A percentile compares a stretch with the other conserved stretches of the same genome.
Evolutionary conservation across 2,329 filamentous ascomycete species (phyloP).

Genomic region (Exophiala spinifera): DNA sequence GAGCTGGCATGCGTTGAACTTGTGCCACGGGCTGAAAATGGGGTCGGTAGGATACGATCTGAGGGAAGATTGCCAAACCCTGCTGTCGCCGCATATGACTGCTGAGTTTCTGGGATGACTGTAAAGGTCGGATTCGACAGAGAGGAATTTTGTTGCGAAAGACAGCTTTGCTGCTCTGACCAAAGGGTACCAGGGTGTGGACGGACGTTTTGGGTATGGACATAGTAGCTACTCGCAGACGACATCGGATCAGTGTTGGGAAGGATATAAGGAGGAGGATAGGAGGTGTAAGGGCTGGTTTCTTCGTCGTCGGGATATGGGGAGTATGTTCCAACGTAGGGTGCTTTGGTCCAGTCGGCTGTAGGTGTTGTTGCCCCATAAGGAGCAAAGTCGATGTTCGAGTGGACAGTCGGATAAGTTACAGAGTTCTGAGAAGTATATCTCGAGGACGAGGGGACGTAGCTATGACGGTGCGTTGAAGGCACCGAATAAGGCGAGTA

Average conservation of each 20-base stretch:
- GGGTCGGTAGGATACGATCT: slow-evolving; percentile 19
- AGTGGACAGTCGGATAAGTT: slow-evolving; percentile 12
- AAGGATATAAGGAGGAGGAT: slow-evolving; percentile 38
- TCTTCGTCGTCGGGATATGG: slow-evolving; percentile 37
- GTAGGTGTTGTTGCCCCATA: slow-evolving; percentile 11
- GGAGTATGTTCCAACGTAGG: slow-evolving; percentile 21
- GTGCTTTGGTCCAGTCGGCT: slow-evolving; percentile 20
- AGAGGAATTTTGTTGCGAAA: slow-evolving; percentile 13
- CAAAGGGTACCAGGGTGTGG: slow-evolving; percentile 17
- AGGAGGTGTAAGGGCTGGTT: slow-evolving; percentile 33
- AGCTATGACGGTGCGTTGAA: slow-evolving; percentile 15
- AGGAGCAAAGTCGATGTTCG: slow-evolving; percentile 15
- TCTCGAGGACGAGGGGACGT: slow-evolving; percentile 16
- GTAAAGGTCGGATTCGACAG: slow-evolving; percentile 7
- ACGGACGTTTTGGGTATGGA: slow-evolving; percentile 13
- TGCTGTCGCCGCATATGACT: slow-evolving; percentile 11
- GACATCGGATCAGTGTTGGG: slow-evolving; percentile 34
- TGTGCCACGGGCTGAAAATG: slow-evolving; percentile 11
- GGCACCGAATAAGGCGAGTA: slow-evolving; percentile 23
- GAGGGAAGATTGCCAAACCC: slow-evolving; percentile 8
- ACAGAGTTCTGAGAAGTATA: slow-evolving; percentile 11
- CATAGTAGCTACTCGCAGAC: slow-evolving; percentile 18
- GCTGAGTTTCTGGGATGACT: slow-evolving; percentile 7
- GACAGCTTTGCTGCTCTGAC: slow-evolving; percentile 17
- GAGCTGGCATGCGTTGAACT: slow-evolving; percentile 3